Conservation (phyloP, 108 stramenopile genomes). For the Cyclotella choctawhatcheeana region DNA sequence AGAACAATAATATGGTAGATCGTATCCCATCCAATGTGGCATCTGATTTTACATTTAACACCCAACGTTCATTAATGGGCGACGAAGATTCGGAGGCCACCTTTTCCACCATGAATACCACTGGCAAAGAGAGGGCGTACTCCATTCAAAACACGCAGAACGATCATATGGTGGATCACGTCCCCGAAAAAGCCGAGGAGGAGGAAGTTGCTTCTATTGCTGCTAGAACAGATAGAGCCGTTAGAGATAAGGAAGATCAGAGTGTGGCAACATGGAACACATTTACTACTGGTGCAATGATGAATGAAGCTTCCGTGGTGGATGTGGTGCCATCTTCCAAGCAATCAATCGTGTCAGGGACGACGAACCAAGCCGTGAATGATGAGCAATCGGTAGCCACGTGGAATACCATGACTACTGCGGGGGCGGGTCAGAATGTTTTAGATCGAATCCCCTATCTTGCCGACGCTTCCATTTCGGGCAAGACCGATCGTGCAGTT, state of each 20-base stretch:
- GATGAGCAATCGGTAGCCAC: conserved; percentile 52
- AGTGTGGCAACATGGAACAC: conserved; percentile 50
- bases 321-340: conserved; percentile 13
- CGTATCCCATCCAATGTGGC: conserved; percentile 24
- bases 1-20: conserved; percentile 16
- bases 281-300: conserved; percentile 21
- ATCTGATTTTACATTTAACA: conserved; percentile 14
- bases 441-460: conserved; percentile 39
- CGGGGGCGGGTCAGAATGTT: conserved; percentile 21
- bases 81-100: conserved; percentile 37
- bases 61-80: conserved; percentile 33
- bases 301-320: conserved; percentile 5
- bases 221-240: conserved; percentile 24
- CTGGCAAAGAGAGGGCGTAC: conserved; percentile 18
- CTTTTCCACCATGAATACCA: conserved; percentile 46
- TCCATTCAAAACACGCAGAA: not conserved
- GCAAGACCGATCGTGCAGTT: conserved; percentile 32
- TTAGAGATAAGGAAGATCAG: conserved; percentile 45
- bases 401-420: conserved; percentile 41
- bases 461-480: conserved; percentile 26
- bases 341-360: conserved; percentile 34
- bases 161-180: conserved; percentile 20
- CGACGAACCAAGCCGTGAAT: conserved; percentile 32
- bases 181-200: conserved; percentile 2
- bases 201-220: conserved; percentile 10